phyloP scores from a whole-genome alignment of 768 basidiomycete genomes.

The Omphalotus guepiniiformis region DNA sequence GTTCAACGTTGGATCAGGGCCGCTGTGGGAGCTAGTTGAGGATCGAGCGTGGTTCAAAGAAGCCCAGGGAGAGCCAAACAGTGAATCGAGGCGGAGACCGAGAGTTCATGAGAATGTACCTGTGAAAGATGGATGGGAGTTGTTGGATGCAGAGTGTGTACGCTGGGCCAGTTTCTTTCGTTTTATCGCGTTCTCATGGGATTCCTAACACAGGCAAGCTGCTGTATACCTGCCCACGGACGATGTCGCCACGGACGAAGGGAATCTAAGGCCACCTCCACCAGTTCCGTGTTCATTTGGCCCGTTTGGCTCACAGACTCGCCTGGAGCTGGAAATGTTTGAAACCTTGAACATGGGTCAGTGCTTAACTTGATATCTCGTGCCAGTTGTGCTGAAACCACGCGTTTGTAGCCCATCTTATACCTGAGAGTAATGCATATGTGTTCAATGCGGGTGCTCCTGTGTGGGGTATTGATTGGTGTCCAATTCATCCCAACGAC shows the following conservation, averaged over 20 bases:
- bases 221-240: constrained; percentile 57
- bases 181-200: not conserved
- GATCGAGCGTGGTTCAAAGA: constrained; percentile 81
- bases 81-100: constrained; percentile 53
- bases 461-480: constrained; percentile 93
- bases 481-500: constrained; percentile 67
- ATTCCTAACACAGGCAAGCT: constrained; percentile 41
- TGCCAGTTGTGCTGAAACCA: not conserved
- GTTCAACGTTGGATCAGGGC: constrained; percentile 69
- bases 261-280: constrained; percentile 46
- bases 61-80: constrained; percentile 31
- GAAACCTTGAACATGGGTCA: constrained; percentile 55
- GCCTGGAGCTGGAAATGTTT: constrained; percentile 48
- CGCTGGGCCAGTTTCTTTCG: constrained; percentile 6
- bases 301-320: constrained; percentile 50
- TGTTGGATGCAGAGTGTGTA: constrained; percentile 48
- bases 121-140: constrained; percentile 40
- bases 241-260: constrained; percentile 44
- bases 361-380: constrained; percentile 15
- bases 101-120: constrained; percentile 46
- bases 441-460: constrained; percentile 87
- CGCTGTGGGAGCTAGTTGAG: constrained; percentile 75
- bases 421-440: constrained; percentile 55
- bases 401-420: constrained; percentile 46
- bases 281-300: constrained; percentile 63